Conservation (phyloP, 441 rosid genomes). For the Populus hybrid region DNA sequence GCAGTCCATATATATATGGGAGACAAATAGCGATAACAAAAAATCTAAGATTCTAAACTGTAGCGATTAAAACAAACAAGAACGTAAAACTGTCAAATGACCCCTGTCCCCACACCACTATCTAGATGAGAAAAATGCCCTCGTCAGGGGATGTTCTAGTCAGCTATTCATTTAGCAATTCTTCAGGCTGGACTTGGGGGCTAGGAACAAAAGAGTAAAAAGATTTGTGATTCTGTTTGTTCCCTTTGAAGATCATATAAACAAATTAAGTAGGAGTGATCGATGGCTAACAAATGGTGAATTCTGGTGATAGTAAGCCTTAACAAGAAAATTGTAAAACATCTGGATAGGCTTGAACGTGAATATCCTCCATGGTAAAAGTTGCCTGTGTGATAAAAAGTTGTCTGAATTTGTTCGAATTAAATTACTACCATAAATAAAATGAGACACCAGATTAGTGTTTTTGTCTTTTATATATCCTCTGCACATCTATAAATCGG, state of each 20-base stretch:
- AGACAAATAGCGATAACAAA: too few species aligned
- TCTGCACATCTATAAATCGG: constrained; percentile 21
- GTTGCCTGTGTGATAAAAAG: background rate
- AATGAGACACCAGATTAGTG: background rate
- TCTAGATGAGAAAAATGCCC: background rate
- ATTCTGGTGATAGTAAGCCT: background rate
- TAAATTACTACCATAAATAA: too few species aligned
- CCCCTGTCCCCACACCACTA: background rate
- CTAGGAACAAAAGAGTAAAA: too few species aligned
- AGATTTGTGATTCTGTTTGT: too few species aligned
- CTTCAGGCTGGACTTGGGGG: background rate
- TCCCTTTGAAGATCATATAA: too few species aligned
- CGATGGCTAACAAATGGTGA: background rate
- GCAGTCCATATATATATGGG: too few species aligned
- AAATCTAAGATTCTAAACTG: background rate
- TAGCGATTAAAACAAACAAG: background rate
- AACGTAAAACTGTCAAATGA: too few species aligned
- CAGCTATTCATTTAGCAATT: background rate
- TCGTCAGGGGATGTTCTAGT: background rate
- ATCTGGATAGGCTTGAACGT: background rate
- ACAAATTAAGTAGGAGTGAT: background rate
- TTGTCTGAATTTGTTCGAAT: too few species aligned
- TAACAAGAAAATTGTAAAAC: too few species aligned
- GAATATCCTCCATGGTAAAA: background rate
- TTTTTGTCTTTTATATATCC: background rate